Conservation (phyloP, 345 rosid species). For the Dipteronia dyeriana region DNA sequence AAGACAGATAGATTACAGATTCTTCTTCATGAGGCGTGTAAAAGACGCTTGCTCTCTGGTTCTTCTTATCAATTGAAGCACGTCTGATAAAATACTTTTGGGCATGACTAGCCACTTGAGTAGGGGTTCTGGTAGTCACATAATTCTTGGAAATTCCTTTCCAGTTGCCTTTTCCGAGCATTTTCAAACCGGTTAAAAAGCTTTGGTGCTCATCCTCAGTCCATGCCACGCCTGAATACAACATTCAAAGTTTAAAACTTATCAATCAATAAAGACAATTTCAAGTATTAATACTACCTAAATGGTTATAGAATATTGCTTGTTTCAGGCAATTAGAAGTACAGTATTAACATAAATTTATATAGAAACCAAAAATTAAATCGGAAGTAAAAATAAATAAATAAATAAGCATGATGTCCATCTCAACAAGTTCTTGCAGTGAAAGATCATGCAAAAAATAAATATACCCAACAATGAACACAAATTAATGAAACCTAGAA, state of each 20-base stretch:
- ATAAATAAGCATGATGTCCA: too few species aligned
- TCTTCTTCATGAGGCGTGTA: constrained; percentile 47
- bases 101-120: constrained; percentile 79
- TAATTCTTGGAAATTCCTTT: constrained; percentile 57
- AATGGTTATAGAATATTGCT: too few species aligned
- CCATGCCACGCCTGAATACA: constrained; percentile 61
- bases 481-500: not conserved
- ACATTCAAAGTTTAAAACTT: too few species aligned
- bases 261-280: too few species aligned
- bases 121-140: constrained; percentile 56
- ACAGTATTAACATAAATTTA: too few species aligned
- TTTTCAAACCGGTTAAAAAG: constrained; percentile 52
- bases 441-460: too few species aligned
- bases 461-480: too few species aligned
- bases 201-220: constrained; percentile 57
- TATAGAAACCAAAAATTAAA: too few species aligned
- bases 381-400: too few species aligned
- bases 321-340: too few species aligned
- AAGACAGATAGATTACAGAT: constrained; percentile 17
- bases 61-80: constrained; percentile 35
- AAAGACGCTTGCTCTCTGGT: constrained; percentile 61
- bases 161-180: constrained; percentile 75
- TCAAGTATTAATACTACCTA: too few species aligned
- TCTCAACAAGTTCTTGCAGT: too few species aligned
- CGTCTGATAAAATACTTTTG: constrained; percentile 64